These are phyloP conservation scores for Alternaria burnsii DNA, from an alignment of 2,329 filamentous ascomycete genomes.

Conservation along the genomic window DNA sequence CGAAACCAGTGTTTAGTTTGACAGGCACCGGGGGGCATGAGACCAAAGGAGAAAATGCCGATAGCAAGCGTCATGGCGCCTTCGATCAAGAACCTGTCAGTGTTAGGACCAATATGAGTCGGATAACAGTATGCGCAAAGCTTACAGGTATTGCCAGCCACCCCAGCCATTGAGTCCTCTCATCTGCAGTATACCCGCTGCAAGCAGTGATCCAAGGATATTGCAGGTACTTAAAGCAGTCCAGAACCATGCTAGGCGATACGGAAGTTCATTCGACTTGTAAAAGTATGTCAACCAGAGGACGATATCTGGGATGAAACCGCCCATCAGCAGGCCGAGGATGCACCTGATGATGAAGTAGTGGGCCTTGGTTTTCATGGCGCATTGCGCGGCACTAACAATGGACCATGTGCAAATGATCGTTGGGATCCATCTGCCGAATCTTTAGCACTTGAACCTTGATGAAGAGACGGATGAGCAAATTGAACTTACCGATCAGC, in stretches of 20 bases:
- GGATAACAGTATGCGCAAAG: neutral
- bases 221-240: constrained; percentile 49
- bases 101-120: constrained; percentile 40
- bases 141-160: constrained; percentile 53
- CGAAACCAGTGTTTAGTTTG: constrained; percentile 67
- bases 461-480: neutral
- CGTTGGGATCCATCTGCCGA: constrained; percentile 46
- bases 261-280: constrained; percentile 52
- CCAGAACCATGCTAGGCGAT: constrained; percentile 56
- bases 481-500: constrained; percentile 49
- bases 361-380: constrained; percentile 41
- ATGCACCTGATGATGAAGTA: constrained; percentile 53
- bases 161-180: constrained; percentile 51
- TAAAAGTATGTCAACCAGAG: constrained; percentile 56
- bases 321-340: constrained; percentile 52
- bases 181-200: constrained; percentile 54
- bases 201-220: constrained; percentile 51
- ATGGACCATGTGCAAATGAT: constrained; percentile 49
- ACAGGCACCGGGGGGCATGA: constrained; percentile 60
- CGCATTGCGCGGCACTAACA: constrained; percentile 49
- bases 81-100: constrained; percentile 62
- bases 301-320: constrained; percentile 49
- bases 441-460: neutral
- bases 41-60: constrained; percentile 62
- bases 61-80: constrained; percentile 63